These are phyloP conservation scores for Sarocladium strictum DNA, from an alignment of 2,329 filamentous ascomycete genomes.

Conservation along the genomic window DNA sequence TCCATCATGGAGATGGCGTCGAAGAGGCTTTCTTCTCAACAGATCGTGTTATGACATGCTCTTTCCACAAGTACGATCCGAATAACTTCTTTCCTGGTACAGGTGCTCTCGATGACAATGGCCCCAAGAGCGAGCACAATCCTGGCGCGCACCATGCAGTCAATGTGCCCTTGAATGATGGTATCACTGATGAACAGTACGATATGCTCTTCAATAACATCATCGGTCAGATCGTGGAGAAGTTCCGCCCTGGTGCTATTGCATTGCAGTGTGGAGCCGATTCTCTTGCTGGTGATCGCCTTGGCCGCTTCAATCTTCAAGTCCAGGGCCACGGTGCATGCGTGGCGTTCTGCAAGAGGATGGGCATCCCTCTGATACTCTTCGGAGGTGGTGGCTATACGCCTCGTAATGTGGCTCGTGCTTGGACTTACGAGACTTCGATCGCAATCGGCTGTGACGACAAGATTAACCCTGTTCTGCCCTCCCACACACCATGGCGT, in stretches of 20 bases:
- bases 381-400: conserved; percentile 96
- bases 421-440: conserved; percentile 94
- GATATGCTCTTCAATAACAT: conserved; percentile 76
- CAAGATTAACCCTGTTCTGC: conserved; percentile 66
- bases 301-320: conserved; percentile 95
- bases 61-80: conserved; percentile 94
- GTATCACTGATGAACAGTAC: conserved; percentile 88
- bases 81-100: conserved; percentile 83
- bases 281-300: conserved; percentile 84
- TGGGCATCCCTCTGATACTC: conserved; percentile 76
- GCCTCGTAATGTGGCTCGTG: conserved; percentile 88
- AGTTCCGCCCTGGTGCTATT: conserved; percentile 84
- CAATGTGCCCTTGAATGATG: conserved; percentile 86
- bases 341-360: conserved; percentile 79
- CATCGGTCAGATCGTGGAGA: conserved; percentile 70
- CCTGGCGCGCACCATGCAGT: conserved; percentile 83
- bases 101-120: conserved; percentile 79
- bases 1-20: conserved; percentile 86
- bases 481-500: conserved; percentile 75
- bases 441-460: conserved; percentile 74
- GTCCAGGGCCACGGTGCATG: conserved; percentile 91
- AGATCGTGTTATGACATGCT: conserved; percentile 85
- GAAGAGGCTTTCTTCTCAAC: conserved; percentile 89
- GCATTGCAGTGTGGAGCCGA: conserved; percentile 95
- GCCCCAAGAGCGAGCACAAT: conserved; percentile 75